phyloP scores from a whole-genome alignment of 306 rosid species.

The Quercus variabilis region DNA sequence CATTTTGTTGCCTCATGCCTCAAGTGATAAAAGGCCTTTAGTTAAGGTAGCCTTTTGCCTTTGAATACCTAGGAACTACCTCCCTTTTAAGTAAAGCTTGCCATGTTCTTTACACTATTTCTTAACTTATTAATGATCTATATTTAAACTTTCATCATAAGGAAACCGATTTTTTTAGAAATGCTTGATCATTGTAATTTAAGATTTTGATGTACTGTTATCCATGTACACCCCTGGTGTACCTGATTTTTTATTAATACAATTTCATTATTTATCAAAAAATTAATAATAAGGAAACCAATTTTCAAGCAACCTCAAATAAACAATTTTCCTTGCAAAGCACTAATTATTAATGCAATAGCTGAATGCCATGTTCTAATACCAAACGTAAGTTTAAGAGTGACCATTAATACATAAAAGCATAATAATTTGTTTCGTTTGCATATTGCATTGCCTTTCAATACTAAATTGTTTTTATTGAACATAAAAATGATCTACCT shows the following conservation, averaged over 20 bases:
- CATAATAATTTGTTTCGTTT: background rate
- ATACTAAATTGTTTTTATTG: background rate
- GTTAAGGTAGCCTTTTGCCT: too few relatives aligned
- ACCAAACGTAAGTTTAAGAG: background rate
- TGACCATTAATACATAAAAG: background rate
- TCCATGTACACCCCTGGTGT: too few relatives aligned
- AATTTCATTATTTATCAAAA: too few relatives aligned
- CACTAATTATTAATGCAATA: background rate
- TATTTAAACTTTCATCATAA: background rate
- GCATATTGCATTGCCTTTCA: background rate
- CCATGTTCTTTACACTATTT: background rate
- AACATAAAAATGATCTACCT: background rate
- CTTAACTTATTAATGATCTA: background rate
- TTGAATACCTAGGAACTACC: background rate
- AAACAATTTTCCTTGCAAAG: background rate
- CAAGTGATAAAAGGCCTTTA: too few relatives aligned
- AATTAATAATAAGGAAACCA: too few relatives aligned
- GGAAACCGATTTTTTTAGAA: background rate
- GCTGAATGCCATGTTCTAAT: background rate
- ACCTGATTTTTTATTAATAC: too few relatives aligned
- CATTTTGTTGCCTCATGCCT: too few relatives aligned
- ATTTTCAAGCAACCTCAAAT: background rate
- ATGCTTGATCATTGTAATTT: too few relatives aligned
- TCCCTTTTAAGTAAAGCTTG: background rate
- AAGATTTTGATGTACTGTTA: too few relatives aligned